These are phyloP conservation scores for Uronychia binucleata DNA, from an alignment of 73 alveolate species.

Conservation along the genomic window DNA sequence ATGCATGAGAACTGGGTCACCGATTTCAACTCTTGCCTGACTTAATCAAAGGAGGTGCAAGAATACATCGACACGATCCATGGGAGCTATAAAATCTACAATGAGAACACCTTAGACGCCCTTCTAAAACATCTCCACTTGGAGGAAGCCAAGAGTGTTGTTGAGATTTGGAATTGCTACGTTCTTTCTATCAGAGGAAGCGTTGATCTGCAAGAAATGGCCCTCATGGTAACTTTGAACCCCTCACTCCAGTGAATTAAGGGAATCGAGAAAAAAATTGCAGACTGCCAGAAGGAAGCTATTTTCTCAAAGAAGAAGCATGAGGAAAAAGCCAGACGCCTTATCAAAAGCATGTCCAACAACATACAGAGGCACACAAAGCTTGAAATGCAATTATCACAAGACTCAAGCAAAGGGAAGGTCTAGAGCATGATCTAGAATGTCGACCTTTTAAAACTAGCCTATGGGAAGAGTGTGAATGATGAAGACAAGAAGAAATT, in stretches of 20 bases:
- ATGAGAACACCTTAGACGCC: not conserved
- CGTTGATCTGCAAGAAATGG: not conserved
- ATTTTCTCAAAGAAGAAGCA: not conserved
- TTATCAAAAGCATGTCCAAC: not conserved
- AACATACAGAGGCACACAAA: not conserved
- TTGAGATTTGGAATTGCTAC: not conserved
- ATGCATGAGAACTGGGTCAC: not conserved
- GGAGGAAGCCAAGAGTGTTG: not conserved
- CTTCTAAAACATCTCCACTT: not conserved
- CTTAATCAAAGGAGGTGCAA: not conserved
- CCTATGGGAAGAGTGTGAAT: not conserved
- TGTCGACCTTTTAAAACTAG: too few relatives aligned
- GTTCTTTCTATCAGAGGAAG: not conserved
- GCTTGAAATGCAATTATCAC: not conserved
- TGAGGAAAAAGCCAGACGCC: not conserved
- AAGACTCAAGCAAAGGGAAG: not conserved
- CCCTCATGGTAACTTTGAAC: not conserved
- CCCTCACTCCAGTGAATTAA: not conserved
- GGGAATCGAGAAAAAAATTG: not conserved
- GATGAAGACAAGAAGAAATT: not conserved
- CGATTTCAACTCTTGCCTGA: not conserved
- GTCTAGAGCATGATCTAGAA: not conserved
- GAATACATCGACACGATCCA: not conserved
- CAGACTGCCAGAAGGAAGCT: not conserved
- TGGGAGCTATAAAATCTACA: not conserved